These are phyloP conservation scores for Fraxinus americana DNA, from an alignment of 257 asterid genomes.

Conservation along the genomic window DNA sequence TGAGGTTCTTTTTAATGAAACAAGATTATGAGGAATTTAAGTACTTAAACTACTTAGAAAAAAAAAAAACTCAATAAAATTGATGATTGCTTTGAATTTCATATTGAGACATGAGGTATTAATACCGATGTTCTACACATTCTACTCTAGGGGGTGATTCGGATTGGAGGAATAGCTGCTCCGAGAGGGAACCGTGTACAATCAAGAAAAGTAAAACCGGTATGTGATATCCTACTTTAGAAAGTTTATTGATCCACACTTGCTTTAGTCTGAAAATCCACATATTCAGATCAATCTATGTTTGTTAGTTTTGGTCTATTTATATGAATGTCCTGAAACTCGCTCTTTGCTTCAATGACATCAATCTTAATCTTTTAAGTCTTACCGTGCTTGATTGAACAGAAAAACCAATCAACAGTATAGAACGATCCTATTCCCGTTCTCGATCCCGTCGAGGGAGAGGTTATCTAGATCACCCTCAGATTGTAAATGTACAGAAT, in stretches of 20 bases:
- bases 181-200: conserved; percentile 51
- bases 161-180: conserved; percentile 50
- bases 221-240: conserved; percentile 7
- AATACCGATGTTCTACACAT: neutral
- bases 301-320: neutral
- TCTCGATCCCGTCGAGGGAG: conserved; percentile 41
- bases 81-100: neutral
- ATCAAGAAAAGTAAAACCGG: conserved; percentile 58
- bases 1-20: neutral
- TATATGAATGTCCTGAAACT: neutral
- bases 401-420: conserved; percentile 44
- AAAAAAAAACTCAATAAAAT: neutral
- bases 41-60: neutral
- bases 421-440: conserved; percentile 19
- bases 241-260: neutral
- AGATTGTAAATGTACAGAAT: conserved; percentile 54
- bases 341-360: neutral
- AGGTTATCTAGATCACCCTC: conserved; percentile 55
- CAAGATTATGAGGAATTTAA: neutral
- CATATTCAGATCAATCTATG: neutral
- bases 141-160: conserved; percentile 38
- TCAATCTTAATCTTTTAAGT: neutral
- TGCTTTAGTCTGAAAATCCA: neutral
- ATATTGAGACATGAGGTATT: conserved; percentile 18
- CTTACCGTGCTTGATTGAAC: conserved; percentile 5